Conservation (phyloP, 257 asterid genomes). For the Solanum ahanhuiri region DNA sequence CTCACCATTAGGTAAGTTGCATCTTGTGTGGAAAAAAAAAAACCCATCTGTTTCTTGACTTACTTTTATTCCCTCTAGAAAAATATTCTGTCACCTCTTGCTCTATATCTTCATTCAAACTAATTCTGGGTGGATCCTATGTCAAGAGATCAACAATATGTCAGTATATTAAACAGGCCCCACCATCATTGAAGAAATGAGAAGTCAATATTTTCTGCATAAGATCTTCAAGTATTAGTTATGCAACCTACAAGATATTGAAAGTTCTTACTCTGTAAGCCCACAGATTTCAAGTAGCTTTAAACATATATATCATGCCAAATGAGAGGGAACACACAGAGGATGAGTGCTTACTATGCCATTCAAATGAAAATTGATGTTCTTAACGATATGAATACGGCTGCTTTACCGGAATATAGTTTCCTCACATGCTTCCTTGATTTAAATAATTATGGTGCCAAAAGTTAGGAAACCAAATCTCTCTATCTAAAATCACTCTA, state of each 20-base stretch:
- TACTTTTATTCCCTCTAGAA: background rate
- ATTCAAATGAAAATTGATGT: background rate
- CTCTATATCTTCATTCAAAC: background rate
- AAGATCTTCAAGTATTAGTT: no score
- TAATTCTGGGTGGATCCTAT: background rate
- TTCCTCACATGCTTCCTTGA: background rate
- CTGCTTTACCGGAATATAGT: background rate
- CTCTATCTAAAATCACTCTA: background rate
- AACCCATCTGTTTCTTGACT: no score
- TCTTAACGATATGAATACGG: background rate
- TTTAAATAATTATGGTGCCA: background rate
- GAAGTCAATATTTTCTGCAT: background rate
- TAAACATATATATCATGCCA: background rate
- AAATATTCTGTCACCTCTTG: background rate
- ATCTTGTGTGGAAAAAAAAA: background rate
- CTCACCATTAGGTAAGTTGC: background rate
- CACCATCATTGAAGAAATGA: background rate
- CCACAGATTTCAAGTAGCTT: background rate
- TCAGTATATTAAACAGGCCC: background rate
- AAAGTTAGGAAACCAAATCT: background rate
- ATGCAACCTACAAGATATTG: no score
- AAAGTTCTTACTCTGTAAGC: background rate
- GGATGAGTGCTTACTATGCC: background rate
- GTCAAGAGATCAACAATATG: background rate
- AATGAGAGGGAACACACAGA: background rate